phyloP scores from a whole-genome alignment of 2,329 filamentous ascomycete genomes.

The Hypoxylon sp. region DNA sequence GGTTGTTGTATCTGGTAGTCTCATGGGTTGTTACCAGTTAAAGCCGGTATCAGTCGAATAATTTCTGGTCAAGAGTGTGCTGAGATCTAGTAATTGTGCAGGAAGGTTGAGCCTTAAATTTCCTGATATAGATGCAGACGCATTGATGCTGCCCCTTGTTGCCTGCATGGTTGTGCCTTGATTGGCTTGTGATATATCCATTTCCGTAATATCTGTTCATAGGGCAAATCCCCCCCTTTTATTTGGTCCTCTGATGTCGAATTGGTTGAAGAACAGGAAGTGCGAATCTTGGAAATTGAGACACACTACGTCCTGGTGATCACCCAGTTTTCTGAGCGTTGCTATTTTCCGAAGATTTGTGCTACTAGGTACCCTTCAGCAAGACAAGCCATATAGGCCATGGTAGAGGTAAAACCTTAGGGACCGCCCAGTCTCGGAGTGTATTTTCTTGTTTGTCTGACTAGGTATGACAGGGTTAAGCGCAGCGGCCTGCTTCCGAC shows the following conservation, averaged over 20 bases:
- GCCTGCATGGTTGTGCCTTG: not conserved
- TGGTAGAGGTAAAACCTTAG: conserved; percentile 3
- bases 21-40: conserved; percentile 15
- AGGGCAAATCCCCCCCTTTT: not conserved
- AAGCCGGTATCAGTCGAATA: conserved; percentile 8
- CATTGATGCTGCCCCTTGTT: not conserved
- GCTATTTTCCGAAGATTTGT: conserved; percentile 24
- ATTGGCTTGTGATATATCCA: conserved; percentile 3
- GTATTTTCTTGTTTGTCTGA: conserved; percentile 13
- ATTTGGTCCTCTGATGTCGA: not conserved
- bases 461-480: conserved; percentile 18
- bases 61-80: not conserved
- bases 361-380: not conserved
- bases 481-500: conserved; percentile 26
- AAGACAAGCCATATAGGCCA: not conserved
- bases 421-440: conserved; percentile 18
- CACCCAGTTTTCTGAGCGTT: conserved; percentile 14
- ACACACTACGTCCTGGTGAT: not conserved
- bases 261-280: not conserved
- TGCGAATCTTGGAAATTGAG: conserved; percentile 1
- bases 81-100: not conserved
- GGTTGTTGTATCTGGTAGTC: conserved; percentile 10
- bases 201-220: conserved; percentile 5
- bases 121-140: conserved; percentile 10
- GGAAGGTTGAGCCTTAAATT: conserved; percentile 6